phyloP scores from a whole-genome alignment of 2,329 filamentous ascomycete species.

The Madurella mycetomatis region DNA sequence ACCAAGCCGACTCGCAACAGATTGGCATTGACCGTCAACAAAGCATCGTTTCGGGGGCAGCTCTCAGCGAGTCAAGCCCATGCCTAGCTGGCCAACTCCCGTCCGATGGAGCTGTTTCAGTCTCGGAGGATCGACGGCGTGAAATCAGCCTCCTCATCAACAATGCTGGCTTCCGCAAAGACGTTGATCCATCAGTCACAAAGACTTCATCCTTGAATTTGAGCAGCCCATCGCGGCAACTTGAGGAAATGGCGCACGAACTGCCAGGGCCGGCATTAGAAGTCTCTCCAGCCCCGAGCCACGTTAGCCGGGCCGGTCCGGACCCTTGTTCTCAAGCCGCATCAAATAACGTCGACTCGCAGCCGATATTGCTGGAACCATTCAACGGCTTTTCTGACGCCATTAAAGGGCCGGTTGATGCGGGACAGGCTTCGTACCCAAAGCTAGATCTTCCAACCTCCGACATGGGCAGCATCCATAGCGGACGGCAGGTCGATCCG shows the following conservation, averaged over 20 bases:
- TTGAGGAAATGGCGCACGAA: conserved; percentile 26
- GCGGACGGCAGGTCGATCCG: conserved; percentile 48
- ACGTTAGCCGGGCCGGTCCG: not conserved
- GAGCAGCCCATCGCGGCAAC: conserved; percentile 32
- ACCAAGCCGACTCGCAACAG: not conserved
- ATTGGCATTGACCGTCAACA: conserved; percentile 4
- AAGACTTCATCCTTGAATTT: conserved; percentile 17
- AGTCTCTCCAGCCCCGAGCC: conserved; percentile 1
- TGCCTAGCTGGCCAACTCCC: conserved; percentile 6
- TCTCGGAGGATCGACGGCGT: conserved; percentile 31
- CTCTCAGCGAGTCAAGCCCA: conserved; percentile 10
- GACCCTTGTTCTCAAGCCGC: conserved; percentile 5
- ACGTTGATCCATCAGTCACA: conserved; percentile 37
- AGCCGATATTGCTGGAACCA: conserved; percentile 21
- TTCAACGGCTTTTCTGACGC: conserved; percentile 25
- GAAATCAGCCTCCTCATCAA: conserved; percentile 43
- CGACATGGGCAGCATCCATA: conserved; percentile 40
- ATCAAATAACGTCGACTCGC: conserved; percentile 19
- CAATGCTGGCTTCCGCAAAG: conserved; percentile 45
- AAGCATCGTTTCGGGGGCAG: conserved; percentile 25
- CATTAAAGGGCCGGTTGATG: conserved; percentile 12
- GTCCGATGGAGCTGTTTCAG: conserved; percentile 23
- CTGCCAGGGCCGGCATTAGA: not conserved
- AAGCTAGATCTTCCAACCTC: conserved; percentile 32
- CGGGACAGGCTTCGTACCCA: conserved; percentile 28